Evolutionary conservation across 1,284 basidiomycete species (phyloP).

Genomic region (Phenoliferia sp.): DNA sequence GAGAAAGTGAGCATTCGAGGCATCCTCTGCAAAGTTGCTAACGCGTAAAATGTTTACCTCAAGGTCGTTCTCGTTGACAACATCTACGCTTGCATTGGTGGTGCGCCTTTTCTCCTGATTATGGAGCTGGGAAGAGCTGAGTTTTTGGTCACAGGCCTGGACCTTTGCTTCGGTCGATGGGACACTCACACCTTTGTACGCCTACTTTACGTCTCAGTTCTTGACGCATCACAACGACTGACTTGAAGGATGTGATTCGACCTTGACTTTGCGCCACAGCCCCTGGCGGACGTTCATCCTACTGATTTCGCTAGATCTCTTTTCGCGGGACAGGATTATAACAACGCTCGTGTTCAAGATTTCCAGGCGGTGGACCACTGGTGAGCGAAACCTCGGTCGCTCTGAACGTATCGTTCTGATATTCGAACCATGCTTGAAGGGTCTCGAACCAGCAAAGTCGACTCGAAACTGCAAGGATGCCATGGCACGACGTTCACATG

Average conservation of each 20-base stretch:
- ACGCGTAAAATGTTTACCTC: constrained; percentile 31
- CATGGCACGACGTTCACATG: constrained; percentile 73
- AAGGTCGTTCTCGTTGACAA: constrained; percentile 67
- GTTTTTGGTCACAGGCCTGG: constrained; percentile 67
- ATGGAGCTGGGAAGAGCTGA: constrained; percentile 51
- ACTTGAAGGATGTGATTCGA: too few species aligned
- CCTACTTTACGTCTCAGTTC: neutral
- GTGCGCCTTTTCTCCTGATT: constrained; percentile 28
- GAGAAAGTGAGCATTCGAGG: constrained; percentile 46
- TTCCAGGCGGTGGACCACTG: constrained; percentile 78
- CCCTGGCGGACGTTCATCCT: constrained; percentile 83
- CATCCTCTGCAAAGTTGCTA: constrained; percentile 38
- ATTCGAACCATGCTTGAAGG: constrained; percentile 30
- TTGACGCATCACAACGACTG: too few species aligned
- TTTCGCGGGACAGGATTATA: constrained; percentile 71
- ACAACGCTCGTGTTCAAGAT: constrained; percentile 48
- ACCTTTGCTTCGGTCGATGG: constrained; percentile 93
- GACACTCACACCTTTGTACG: constrained; percentile 57
- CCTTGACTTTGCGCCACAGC: constrained; percentile 38
- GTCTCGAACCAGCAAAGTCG: constrained; percentile 46
- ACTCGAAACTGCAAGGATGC: constrained; percentile 53
- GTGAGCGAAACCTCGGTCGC: neutral
- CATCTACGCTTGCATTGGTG: constrained; percentile 33
- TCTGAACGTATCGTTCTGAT: constrained; percentile 49
- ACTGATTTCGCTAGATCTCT: constrained; percentile 72